phyloP scores from a whole-genome alignment of 2,329 filamentous ascomycete genomes.

The Alternaria sp. region DNA sequence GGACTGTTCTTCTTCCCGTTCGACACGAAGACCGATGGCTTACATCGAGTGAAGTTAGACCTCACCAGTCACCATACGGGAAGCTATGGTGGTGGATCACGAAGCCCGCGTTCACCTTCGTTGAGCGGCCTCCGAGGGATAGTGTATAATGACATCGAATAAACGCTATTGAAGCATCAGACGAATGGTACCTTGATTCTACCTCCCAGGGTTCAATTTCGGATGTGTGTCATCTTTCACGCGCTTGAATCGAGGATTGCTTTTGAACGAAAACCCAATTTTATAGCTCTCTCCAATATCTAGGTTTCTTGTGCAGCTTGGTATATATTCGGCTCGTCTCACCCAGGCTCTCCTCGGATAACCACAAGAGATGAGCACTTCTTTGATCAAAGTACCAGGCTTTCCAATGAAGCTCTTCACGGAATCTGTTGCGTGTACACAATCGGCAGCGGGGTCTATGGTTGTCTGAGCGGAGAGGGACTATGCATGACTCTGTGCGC shows the following conservation, averaged over 20 bases:
- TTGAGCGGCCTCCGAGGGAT: background rate
- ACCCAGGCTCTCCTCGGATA: no score
- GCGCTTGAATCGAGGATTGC: background rate
- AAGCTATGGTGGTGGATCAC: no score
- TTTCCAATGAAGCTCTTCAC: background rate
- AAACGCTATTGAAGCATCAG: constrained; percentile 19
- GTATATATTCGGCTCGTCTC: background rate
- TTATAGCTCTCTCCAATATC: background rate
- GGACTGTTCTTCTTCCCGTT: no score
- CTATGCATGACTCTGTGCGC: no score
- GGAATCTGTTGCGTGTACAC: background rate
- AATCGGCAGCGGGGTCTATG: no score
- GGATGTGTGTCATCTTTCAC: background rate
- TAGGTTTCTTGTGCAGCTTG: background rate
- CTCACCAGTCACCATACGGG: no score
- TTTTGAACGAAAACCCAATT: background rate
- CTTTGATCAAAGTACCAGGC: background rate
- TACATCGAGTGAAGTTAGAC: no score
- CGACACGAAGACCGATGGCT: no score
- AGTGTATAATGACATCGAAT: constrained; percentile 26
- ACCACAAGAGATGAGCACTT: background rate
- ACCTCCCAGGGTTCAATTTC: background rate
- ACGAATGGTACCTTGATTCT: constrained; percentile 4
- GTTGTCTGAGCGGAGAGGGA: no score
- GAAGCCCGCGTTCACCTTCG: no score